phyloP scores from a whole-genome alignment of 129 eudicot species.

The Tagetes patula region DNA sequence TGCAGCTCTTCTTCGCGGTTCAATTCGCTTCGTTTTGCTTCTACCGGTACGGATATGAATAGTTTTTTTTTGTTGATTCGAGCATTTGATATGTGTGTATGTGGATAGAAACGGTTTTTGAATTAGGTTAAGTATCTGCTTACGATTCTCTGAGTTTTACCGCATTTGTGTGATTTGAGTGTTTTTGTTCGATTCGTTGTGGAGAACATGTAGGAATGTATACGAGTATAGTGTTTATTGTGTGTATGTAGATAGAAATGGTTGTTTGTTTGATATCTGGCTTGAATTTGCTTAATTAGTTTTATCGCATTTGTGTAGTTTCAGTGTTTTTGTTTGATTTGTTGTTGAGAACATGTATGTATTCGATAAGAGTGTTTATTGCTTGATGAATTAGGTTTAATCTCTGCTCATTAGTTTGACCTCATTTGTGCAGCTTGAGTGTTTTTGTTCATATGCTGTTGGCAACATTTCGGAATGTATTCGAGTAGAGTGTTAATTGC shows the following conservation, averaged over 20 bases:
- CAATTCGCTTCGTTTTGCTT: constrained; percentile 43
- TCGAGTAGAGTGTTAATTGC: background rate
- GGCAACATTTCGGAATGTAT: background rate
- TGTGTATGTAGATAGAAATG: background rate
- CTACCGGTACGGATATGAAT: constrained; percentile 37
- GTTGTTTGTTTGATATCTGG: background rate
- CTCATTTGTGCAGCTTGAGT: background rate
- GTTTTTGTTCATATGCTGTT: background rate
- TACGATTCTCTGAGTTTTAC: background rate
- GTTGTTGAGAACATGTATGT: constrained; percentile 4
- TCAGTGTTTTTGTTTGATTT: background rate
- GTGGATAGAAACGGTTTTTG: background rate
- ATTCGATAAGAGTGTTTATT: background rate
- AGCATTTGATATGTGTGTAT: background rate
- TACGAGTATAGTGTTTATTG: background rate
- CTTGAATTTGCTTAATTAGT: constrained; percentile 14
- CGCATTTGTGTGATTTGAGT: background rate
- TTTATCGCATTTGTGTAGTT: background rate
- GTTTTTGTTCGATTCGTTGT: background rate
- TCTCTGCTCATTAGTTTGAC: background rate
- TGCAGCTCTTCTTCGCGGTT: constrained; percentile 32
- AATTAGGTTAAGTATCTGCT: too few species aligned
- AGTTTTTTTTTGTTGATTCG: constrained; percentile 2
- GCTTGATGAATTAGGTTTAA: background rate
- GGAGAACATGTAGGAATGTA: background rate